A percentile compares a stretch with the other conserved stretches of the same genome.
Evolutionary conservation across 2,329 filamentous ascomycete species (phyloP).

Genomic region (Cryphonectria naterciae): DNA sequence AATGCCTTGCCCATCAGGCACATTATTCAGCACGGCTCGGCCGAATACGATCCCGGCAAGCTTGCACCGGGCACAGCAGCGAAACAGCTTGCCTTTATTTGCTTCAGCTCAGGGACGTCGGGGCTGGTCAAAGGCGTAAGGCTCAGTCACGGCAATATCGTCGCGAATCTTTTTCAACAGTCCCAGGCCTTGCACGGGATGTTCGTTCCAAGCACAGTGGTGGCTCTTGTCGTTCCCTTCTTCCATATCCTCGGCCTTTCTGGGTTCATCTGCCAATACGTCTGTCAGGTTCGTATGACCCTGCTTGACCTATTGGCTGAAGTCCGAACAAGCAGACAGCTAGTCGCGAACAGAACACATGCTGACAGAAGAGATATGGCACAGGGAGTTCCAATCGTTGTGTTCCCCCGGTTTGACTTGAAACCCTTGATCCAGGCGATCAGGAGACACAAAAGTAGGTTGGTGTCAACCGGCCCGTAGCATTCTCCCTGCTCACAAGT

Average conservation of each 20-base stretch:
- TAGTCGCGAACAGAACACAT: background rate
- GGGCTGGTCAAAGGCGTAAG: conserved; percentile 25
- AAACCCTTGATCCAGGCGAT: conserved; percentile 14
- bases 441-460: conserved; percentile 21
- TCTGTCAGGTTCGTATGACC: conserved; percentile 16
- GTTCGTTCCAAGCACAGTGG: conserved; percentile 18
- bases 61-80: conserved; percentile 13
- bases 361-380: no score
- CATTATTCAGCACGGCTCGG: conserved; percentile 12
- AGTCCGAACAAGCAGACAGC: background rate
- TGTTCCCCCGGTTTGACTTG: conserved; percentile 23
- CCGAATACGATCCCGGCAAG: conserved; percentile 12
- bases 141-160: conserved; percentile 27
- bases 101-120: conserved; percentile 28
- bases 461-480: background rate
- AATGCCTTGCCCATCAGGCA: background rate
- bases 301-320: no score
- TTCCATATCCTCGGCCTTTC: conserved; percentile 26
- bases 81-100: conserved; percentile 19
- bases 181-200: conserved; percentile 20
- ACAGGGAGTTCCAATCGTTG: conserved; percentile 28
- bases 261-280: conserved; percentile 25
- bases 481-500: background rate
- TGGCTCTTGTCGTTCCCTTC: conserved; percentile 25
- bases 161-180: conserved; percentile 27